These are phyloP conservation scores for Aspergillus kassunensis DNA, from an alignment of 495 filamentous ascomycete genomes.

Conservation along the genomic window DNA sequence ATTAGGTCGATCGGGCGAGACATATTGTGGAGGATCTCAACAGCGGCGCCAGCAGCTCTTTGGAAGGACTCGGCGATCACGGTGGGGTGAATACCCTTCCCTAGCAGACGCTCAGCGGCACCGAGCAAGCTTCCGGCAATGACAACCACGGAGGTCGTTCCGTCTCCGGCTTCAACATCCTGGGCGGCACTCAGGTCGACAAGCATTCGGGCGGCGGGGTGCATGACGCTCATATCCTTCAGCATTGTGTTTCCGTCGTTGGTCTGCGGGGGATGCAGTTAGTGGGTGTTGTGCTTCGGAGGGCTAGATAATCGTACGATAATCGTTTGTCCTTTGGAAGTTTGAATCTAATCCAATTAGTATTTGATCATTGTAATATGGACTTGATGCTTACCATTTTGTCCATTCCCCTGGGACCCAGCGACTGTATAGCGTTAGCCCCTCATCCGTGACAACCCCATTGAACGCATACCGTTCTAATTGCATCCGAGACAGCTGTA, in stretches of 20 bases:
- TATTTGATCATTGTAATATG: background rate
- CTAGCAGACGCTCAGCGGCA: slow-evolving; percentile 83
- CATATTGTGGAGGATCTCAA: slow-evolving; percentile 90
- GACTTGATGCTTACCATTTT: slow-evolving; percentile 67
- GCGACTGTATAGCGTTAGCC: slow-evolving; percentile 52
- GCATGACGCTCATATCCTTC: slow-evolving; percentile 97
- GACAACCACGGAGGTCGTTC: slow-evolving; percentile 96
- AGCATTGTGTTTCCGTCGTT: slow-evolving; percentile 99
- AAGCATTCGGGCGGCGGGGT: slow-evolving; percentile 97
- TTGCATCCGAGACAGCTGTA: slow-evolving; percentile 90
- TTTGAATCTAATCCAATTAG: slow-evolving; percentile 66
- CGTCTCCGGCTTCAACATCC: slow-evolving; percentile 97
- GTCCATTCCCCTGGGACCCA: slow-evolving; percentile 82
- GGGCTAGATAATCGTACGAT: slow-evolving; percentile 52
- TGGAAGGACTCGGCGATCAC: slow-evolving; percentile 98
- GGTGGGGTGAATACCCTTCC: slow-evolving; percentile 94
- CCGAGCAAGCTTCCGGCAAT: slow-evolving; percentile 92
- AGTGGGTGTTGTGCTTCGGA: background rate
- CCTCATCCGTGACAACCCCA: slow-evolving; percentile 31
- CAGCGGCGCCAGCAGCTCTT: slow-evolving; percentile 81
- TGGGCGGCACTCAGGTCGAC: slow-evolving; percentile 95
- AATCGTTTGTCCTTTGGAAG: slow-evolving; percentile 91
- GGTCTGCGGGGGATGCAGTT: slow-evolving; percentile 46
- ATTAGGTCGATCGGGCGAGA: slow-evolving; percentile 86
- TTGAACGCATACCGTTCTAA: slow-evolving; percentile 64